phyloP scores from a whole-genome alignment of 73 alveolate species.

The Symbiodinium natans region DNA sequence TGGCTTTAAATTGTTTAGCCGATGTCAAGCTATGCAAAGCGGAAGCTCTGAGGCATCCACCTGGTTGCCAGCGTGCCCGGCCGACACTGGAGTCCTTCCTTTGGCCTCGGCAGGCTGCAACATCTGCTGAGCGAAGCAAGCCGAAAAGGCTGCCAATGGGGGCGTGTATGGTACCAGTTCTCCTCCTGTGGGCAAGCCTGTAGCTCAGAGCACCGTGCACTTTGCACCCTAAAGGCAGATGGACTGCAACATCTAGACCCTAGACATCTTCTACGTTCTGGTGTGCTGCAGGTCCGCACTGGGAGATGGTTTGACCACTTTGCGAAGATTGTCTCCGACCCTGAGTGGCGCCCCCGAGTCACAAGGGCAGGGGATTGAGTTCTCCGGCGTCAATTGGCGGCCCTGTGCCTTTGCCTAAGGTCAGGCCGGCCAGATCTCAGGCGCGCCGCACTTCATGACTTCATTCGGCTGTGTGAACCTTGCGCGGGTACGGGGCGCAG shows the following conservation, averaged over 20 bases:
- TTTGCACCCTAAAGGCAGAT: too few species aligned
- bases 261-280: too few species aligned
- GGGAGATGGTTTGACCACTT: not conserved
- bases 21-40: too few species aligned
- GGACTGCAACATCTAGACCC: too few species aligned
- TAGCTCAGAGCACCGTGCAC: not conserved
- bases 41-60: not conserved
- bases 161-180: not conserved
- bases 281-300: not conserved
- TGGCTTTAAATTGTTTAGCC: too few species aligned
- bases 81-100: slow-evolving; percentile 7
- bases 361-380: too few species aligned
- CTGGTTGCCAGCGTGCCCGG: slow-evolving; percentile 14
- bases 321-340: not conserved
- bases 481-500: too few species aligned
- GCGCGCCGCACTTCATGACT: too few species aligned
- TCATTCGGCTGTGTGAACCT: too few species aligned
- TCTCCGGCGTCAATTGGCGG: too few species aligned
- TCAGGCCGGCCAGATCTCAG: not conserved
- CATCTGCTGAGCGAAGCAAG: not conserved
- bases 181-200: slow-evolving; percentile 1
- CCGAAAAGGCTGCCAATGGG: not conserved
- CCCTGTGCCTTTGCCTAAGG: not conserved
- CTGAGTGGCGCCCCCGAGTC: not conserved
- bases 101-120: not conserved